phyloP scores from a whole-genome alignment of 768 basidiomycete species.

The Coprinellus aureogranulatus region DNA sequence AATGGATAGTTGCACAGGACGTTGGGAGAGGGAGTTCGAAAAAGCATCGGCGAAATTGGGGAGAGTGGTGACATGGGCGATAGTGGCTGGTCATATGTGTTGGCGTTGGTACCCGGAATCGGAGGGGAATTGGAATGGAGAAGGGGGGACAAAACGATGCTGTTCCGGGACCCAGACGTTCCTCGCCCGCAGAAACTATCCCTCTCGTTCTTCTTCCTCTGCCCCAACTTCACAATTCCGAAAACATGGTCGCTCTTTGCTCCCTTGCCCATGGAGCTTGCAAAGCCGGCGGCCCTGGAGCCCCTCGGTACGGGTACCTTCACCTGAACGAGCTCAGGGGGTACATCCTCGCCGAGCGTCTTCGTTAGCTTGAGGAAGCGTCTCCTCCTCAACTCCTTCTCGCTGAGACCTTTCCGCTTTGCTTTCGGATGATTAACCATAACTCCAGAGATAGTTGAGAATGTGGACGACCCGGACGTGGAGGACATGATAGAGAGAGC shows the following conservation, averaged over 20 bases:
- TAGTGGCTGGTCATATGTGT: too few species aligned
- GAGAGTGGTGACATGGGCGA: too few species aligned
- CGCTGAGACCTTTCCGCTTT: background rate
- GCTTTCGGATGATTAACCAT: background rate
- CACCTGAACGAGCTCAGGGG: slow-evolving; percentile 6
- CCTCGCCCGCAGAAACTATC: background rate
- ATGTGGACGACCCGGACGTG: background rate
- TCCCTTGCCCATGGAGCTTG: background rate
- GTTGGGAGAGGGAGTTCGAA: too few species aligned
- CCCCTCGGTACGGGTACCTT: background rate
- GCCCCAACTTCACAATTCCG: too few species aligned
- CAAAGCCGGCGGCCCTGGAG: background rate
- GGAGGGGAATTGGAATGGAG: too few species aligned
- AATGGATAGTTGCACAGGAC: too few species aligned
- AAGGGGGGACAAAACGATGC: too few species aligned
- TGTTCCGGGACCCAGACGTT: too few species aligned
- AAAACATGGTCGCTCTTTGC: background rate
- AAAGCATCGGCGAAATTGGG: too few species aligned
- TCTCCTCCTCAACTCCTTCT: slow-evolving; percentile 8
- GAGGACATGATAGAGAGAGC: background rate
- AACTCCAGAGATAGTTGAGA: background rate
- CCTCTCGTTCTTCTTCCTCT: background rate
- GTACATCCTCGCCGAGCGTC: slow-evolving; percentile 10
- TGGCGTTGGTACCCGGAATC: too few species aligned
- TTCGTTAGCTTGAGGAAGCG: slow-evolving; percentile 7